phyloP scores from a whole-genome alignment of 805 yeast species.

The Yarrowia bubula region DNA sequence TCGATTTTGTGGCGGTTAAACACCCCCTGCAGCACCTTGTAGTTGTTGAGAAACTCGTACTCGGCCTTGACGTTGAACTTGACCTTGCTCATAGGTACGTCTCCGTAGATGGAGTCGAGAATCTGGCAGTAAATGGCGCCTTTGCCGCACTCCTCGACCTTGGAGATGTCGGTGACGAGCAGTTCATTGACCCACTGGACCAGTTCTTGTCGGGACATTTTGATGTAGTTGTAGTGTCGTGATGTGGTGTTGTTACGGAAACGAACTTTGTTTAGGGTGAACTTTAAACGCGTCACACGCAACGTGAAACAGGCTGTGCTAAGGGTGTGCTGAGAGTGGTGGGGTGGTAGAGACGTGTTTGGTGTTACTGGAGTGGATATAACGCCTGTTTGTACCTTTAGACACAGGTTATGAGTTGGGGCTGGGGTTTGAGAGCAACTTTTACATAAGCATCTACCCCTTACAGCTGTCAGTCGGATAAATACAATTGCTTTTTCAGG shows the following conservation, averaged over 20 bases:
- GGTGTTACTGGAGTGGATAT: no score
- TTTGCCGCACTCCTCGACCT: conserved; percentile 90
- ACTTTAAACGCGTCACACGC: no score
- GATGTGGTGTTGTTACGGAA: background rate
- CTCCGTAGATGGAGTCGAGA: conserved; percentile 78
- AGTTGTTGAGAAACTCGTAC: conserved; percentile 75
- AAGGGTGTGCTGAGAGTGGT: no score
- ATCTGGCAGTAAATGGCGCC: conserved; percentile 96
- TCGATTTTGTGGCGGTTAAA: conserved; percentile 69
- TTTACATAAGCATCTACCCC: no score
- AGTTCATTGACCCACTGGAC: conserved; percentile 80
- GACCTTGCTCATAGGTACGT: conserved; percentile 77
- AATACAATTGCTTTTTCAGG: no score
- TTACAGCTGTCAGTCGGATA: no score
- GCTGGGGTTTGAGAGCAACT: no score
- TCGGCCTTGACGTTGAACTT: conserved; percentile 68
- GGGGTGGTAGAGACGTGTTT: no score
- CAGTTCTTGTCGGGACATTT: conserved; percentile 69
- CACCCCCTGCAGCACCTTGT: conserved; percentile 80
- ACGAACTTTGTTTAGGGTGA: no score
- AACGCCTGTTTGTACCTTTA: no score
- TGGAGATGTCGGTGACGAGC: conserved; percentile 60
- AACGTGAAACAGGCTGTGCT: no score
- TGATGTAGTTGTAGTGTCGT: background rate
- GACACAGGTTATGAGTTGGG: no score